A percentile compares a stretch with the other conserved stretches of the same genome.
Evolutionary conservation across 1,284 basidiomycete species (phyloP).

Genomic region (Rugosomyces carneus): DNA sequence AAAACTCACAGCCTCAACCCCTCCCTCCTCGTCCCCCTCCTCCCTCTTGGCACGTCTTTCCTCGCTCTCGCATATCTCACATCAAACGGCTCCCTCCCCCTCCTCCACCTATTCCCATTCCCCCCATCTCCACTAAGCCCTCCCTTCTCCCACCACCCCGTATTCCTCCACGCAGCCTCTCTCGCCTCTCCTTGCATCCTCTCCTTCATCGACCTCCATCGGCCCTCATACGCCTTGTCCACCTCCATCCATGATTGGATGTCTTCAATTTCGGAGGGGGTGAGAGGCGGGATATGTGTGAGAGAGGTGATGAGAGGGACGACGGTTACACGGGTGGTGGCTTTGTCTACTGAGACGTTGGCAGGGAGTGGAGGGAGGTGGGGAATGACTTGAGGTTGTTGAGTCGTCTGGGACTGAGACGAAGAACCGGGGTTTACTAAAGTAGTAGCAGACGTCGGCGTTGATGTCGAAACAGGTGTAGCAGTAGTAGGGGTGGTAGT

Average conservation of each 20-base stretch:
- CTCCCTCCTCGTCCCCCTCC: constrained; percentile 57
- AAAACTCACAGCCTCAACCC: constrained; percentile 63
- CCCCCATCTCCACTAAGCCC: constrained; percentile 9
- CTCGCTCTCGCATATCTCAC: constrained; percentile 61
- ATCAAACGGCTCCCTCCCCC: constrained; percentile 50
- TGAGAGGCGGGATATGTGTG: constrained; percentile 49
- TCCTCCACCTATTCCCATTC: constrained; percentile 33
- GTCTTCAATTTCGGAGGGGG: constrained; percentile 30
- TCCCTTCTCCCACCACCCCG: constrained; percentile 46
- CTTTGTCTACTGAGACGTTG: constrained; percentile 45
- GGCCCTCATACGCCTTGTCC: constrained; percentile 45
- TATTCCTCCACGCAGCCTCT: constrained; percentile 24
- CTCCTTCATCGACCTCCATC: constrained; percentile 37
- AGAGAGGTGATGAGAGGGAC: constrained; percentile 55
- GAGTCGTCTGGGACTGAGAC: constrained; percentile 1
- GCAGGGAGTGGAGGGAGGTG: constrained; percentile 29
- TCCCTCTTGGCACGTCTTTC: constrained; percentile 33
- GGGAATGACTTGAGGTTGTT: constrained; percentile 10
- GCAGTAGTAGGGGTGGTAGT: too few species aligned
- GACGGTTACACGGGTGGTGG: constrained; percentile 57
- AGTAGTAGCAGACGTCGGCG: constrained; percentile 2
- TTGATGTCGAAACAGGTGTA: background rate
- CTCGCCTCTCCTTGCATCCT: constrained; percentile 39
- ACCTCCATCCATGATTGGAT: constrained; percentile 39
- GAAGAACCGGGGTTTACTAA: constrained; percentile 8